Base-by-base conservation (phyloP, 192 early-diverging fungal species). In the Linderina pennispora region DNA sequence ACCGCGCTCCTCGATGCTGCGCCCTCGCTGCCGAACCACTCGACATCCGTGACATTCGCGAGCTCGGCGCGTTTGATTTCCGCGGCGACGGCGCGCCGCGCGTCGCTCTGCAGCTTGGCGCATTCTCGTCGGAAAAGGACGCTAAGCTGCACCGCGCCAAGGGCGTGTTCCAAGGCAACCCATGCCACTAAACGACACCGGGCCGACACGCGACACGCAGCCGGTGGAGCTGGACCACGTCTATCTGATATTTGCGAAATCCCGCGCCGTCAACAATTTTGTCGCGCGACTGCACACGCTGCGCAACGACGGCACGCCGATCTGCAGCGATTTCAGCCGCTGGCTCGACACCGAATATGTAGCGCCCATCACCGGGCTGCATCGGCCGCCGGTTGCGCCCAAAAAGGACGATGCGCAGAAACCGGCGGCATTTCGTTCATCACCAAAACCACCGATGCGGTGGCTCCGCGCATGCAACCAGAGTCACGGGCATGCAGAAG, bases 1-100 rank as follows among this genome's bases (percentile, higher is more conserved):
- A 68, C 65, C 4, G 65, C 58, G n/a, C 45, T 68, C 14, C 45
- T 68, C 0, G 65, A 68, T 19, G 65, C 65, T 3, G 65, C 65
- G 17, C 65, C 65, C 4, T 37, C 52, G 2, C 43, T 46, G 4
- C 36, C 65, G 4, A 55, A 55, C 19, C 47, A 43, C 21, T 49
- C 65, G 13, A 56, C 65, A 3, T 46, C 58, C 0, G 65, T 68
- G 18, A 68, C 65, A 14, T 61, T 68, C 24, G 58, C 21, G 65
- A 68, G 33, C 65, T 68, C 4, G 65, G 65, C 0, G 58, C 58
- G 19, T 68, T 68, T 53, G 65, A 68, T 31, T 68, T 68, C 39
- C 52, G 58, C 28, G 65, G 65, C 36, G 58, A 68, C 32, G 65
- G 65, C 0, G 53, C 53, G 0, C 58, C 65, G 1, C 65, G 65